These are phyloP conservation scores for Trichomonascaceae sp. DNA, from an alignment of 1,139 yeast species.

Conservation along the genomic window DNA sequence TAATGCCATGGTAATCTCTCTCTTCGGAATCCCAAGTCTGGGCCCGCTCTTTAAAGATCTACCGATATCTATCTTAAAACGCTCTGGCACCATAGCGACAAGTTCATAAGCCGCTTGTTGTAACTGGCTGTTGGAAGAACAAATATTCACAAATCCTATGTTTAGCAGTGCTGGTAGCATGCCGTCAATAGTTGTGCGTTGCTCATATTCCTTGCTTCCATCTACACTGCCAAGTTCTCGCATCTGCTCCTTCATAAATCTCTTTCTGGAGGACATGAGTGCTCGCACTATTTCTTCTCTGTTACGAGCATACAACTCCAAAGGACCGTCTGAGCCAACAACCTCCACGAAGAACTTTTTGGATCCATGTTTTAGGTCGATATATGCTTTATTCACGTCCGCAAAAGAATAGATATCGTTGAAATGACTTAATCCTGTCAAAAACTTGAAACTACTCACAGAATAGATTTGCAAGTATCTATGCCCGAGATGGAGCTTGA, in stretches of 20 bases:
- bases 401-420: constrained; percentile 23
- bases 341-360: constrained; percentile 48
- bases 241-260: constrained; percentile 15
- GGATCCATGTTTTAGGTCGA: constrained; percentile 18
- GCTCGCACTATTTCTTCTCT: constrained; percentile 26
- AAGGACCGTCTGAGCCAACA: constrained; percentile 17
- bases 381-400: constrained; percentile 46
- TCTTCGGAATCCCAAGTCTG: constrained; percentile 67
- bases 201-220: neutral
- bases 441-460: constrained; percentile 47
- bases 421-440: constrained; percentile 25
- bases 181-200: constrained; percentile 18
- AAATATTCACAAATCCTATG: constrained; percentile 61
- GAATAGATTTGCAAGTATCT: constrained; percentile 55
- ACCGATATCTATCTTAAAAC: constrained; percentile 59
- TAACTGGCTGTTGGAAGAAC: constrained; percentile 53
- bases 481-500: constrained; percentile 62
- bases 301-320: constrained; percentile 15
- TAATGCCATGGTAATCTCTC: constrained; percentile 58
- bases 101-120: constrained; percentile 60
- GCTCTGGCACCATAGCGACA: constrained; percentile 55
- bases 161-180: constrained; percentile 41
- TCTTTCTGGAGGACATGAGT: constrained; percentile 21
- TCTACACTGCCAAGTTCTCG: constrained; percentile 5
- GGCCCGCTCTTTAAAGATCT: constrained; percentile 51